Evolutionary conservation across 2,329 filamentous ascomycete genomes (phyloP), one percentile per base, ranked within the genome.

Genomic region (Pseudogymnoascus sp.): DNA sequence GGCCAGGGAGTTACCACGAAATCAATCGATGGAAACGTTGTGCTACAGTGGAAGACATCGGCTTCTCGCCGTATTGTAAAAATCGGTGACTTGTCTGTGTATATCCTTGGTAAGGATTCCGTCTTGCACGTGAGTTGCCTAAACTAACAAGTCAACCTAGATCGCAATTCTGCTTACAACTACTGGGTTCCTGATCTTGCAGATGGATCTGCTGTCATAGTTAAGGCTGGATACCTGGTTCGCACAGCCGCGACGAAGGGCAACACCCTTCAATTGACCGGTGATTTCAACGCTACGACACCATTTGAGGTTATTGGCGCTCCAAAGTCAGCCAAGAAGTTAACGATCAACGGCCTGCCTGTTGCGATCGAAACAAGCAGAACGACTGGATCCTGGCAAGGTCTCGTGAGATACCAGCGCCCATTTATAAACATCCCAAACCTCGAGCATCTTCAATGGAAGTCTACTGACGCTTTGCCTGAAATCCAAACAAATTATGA

Each of bases 231-330:
- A 21, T 87, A 89, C 66, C 76, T 89, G 0, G 70, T 87, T 40
- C 81, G 86, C 7, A 83, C 80, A 0, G 84, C 84, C 0, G 76
- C 78, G 1, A 69, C 86, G 0, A 67, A 79, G 4, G 81, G 78
- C 1, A 75, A 74, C 10, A 78, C 78, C 1, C 76, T 92, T 7
- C 76, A 79, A 5, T 70, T 92, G 1, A 82, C 80, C 3, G 88
- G 86, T 1, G 89, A 92, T 67, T 78, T 92, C 65, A 92, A 92
- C 66, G 71, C 77, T 0, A 89, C 87, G 0, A 84, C 85, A 0
- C 66, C 79, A 0, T 71, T 92, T 11, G 86, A 91, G 65, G 75
- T 92, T 26, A 81, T 90, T 35, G 84, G 85, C 1, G 84, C 81
- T 0, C 79, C 83, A 0, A 74, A 81, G 1, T 77, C 79, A 11